These are phyloP conservation scores for Poa annua DNA, from an alignment of 176 grass and related monocot genomes.

Conservation along the genomic window DNA sequence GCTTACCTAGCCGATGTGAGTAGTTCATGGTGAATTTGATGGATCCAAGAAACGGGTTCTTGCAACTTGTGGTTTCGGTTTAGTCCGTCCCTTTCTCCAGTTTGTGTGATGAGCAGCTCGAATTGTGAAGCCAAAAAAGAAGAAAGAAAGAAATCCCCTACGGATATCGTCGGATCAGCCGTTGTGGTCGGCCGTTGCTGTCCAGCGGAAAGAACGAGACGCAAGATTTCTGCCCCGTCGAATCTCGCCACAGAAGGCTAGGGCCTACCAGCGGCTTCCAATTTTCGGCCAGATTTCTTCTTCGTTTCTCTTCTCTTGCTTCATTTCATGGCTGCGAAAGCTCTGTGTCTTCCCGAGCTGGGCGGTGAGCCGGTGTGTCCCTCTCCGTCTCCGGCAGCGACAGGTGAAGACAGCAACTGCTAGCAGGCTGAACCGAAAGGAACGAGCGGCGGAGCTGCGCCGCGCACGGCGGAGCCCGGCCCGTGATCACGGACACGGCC, in stretches of 20 bases:
- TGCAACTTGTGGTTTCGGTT: not conserved
- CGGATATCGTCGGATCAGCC: slow-evolving; percentile 1
- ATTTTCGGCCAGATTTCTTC: not conserved
- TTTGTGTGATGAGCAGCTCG: no score
- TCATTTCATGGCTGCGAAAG: slow-evolving; percentile 40
- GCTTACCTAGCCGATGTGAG: not conserved
- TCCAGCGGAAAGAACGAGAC: not conserved
- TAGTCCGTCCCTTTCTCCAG: no score
- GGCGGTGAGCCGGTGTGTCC: slow-evolving; percentile 23
- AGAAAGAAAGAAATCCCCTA: no score
- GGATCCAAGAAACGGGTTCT: slow-evolving; percentile 27
- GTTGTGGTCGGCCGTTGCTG: slow-evolving; percentile 40
- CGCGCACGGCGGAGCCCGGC: not conserved
- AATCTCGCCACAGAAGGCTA: not conserved
- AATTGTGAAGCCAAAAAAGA: no score
- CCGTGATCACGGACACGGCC: not conserved
- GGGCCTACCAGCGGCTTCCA: not conserved
- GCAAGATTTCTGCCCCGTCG: not conserved
- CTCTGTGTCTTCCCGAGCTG: not conserved
- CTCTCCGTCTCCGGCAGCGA: slow-evolving; percentile 5
- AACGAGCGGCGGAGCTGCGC: slow-evolving; percentile 15
- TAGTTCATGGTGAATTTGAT: no score
- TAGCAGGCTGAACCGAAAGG: not conserved
- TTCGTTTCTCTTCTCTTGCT: not conserved
- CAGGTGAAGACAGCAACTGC: no score